phyloP scores from a whole-genome alignment of 2,329 filamentous ascomycete genomes.

The Ascochyta clinopodiicola region DNA sequence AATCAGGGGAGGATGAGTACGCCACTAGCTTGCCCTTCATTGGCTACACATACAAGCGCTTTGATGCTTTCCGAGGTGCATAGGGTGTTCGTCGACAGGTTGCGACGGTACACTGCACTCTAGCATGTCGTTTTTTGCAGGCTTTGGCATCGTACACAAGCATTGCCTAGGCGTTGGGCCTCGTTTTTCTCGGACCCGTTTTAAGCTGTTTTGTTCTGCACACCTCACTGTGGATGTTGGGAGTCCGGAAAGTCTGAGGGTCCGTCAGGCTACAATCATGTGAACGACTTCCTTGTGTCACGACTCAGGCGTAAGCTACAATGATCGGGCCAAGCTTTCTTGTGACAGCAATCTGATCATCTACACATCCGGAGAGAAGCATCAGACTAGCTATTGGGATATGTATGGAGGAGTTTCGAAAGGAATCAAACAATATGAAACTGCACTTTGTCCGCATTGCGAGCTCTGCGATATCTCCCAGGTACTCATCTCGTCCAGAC shows the following conservation, averaged over 20 bases:
- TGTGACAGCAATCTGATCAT: background rate
- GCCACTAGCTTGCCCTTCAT: conserved; percentile 96
- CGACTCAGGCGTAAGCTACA: background rate
- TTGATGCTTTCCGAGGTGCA: conserved; percentile 68
- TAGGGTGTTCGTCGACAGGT: conserved; percentile 29
- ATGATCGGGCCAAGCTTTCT: background rate
- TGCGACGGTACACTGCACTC: conserved; percentile 10
- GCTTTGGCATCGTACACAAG: conserved; percentile 21
- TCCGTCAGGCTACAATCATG: conserved; percentile 1
- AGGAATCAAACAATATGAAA: conserved; percentile 13
- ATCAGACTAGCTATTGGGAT: conserved; percentile 9
- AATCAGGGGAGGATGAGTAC: conserved; percentile 74
- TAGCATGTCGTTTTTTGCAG: conserved; percentile 14
- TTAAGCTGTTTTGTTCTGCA: conserved; percentile 5
- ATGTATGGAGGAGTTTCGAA: conserved; percentile 3
- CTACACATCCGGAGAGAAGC: background rate
- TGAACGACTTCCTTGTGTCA: conserved; percentile 5
- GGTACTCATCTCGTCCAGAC: background rate
- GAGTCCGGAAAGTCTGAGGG: background rate
- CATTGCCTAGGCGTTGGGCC: conserved; percentile 26
- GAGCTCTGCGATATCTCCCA: background rate
- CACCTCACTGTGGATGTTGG: background rate
- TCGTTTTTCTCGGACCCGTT: conserved; percentile 5
- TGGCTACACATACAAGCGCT: conserved; percentile 97
- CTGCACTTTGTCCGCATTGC: background rate